A percentile compares a stretch with the other conserved stretches of the same genome.
These are phyloP conservation scores for Drechslerella dactyloides DNA, from an alignment of 2,329 filamentous ascomycete genomes.

Conservation along the genomic window DNA sequence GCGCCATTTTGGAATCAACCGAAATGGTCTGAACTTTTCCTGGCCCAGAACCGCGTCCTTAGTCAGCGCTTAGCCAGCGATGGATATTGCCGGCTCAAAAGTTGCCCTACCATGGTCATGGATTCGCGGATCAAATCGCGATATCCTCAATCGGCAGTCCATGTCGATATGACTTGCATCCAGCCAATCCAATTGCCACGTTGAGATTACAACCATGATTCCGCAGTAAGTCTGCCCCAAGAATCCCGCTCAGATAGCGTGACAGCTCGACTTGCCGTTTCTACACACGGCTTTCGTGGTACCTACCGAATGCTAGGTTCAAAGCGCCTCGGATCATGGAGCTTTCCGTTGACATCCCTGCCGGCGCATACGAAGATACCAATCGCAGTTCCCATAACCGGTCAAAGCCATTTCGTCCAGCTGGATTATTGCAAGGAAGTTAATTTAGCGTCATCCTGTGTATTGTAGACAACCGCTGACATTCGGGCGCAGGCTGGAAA, in stretches of 20 bases:
- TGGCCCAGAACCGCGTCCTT: background rate
- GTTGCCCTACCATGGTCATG: background rate
- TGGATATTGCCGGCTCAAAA: background rate
- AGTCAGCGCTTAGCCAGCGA: background rate
- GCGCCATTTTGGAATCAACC: background rate
- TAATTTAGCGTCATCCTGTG: too few species aligned
- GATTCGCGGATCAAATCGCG: background rate
- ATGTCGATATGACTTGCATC: conserved; percentile 1
- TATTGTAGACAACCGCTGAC: too few species aligned
- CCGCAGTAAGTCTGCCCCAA: conserved; percentile 4
- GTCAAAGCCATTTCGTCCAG: too few species aligned
- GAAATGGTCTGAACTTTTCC: background rate
- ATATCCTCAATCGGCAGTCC: background rate
- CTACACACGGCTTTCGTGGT: background rate
- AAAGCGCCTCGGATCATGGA: background rate
- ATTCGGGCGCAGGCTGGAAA: too few species aligned
- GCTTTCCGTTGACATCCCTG: background rate
- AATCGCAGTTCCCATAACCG: conserved; percentile 6
- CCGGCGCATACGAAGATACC: background rate
- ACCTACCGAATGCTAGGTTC: background rate
- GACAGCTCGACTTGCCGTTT: conserved; percentile 37
- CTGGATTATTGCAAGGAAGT: too few species aligned
- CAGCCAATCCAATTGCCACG: background rate
- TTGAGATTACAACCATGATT: too few species aligned
- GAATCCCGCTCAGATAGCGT: conserved; percentile 3